Evolutionary conservation across 2,329 filamentous ascomycete genomes (phyloP).

Genomic region (Penicillium digitatum): DNA sequence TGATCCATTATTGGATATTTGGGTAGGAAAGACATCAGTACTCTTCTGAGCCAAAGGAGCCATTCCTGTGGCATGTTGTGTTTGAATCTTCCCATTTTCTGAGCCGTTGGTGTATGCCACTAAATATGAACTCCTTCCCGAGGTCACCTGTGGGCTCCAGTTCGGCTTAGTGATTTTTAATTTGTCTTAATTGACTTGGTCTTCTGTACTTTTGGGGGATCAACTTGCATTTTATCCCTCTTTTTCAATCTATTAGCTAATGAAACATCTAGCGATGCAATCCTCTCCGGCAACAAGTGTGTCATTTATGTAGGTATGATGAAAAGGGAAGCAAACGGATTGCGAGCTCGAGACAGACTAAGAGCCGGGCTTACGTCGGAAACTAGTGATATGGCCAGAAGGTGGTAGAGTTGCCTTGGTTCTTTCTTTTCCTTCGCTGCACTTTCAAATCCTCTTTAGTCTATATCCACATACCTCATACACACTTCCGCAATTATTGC

Average conservation of each 20-base stretch:
- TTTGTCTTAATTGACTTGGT: neutral
- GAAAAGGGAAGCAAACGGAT: neutral
- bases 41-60: neutral
- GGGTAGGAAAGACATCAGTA: neutral
- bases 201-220: neutral
- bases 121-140: neutral
- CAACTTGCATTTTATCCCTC: neutral
- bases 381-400: neutral
- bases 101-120: neutral
- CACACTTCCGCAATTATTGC: too few relatives aligned
- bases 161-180: neutral
- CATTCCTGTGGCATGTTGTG: neutral
- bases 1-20: neutral
- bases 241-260: neutral
- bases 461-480: too few relatives aligned
- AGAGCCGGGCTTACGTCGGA: neutral
- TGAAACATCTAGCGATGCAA: neutral
- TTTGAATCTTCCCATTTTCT: neutral
- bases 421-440: neutral
- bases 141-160: too few relatives aligned
- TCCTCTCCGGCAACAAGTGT: neutral
- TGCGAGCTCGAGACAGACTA: neutral
- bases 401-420: too few relatives aligned
- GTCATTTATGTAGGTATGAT: neutral
- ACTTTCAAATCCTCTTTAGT: neutral